Conservation (phyloP, 768 basidiomycete species). For the Phaffia tasmanica region DNA sequence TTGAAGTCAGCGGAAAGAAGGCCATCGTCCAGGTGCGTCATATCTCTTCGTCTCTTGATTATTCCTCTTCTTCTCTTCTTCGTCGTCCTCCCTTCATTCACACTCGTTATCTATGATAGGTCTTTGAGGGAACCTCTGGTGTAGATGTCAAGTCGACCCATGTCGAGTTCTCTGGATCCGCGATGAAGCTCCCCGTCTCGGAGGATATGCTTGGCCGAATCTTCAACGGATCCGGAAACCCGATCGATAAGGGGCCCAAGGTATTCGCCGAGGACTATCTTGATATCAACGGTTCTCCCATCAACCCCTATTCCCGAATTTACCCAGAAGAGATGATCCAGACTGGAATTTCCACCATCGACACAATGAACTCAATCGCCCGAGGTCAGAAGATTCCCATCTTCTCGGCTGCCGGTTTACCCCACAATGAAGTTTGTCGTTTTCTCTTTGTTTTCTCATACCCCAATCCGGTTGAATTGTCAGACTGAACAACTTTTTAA, state of each 20-base stretch:
- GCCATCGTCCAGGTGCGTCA: slow-evolving; percentile 70
- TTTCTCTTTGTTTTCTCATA: no score
- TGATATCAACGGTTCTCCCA: slow-evolving; percentile 99
- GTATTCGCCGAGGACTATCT: slow-evolving; percentile 99
- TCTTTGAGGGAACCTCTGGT: slow-evolving; percentile 95
- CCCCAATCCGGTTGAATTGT: slow-evolving; percentile 16
- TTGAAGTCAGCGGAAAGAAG: slow-evolving; percentile 97
- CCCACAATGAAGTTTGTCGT: slow-evolving; percentile 80
- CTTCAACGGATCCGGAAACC: slow-evolving; percentile 96
- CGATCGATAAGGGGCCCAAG: slow-evolving; percentile 96
- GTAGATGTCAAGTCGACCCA: slow-evolving; percentile 96
- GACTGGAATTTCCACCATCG: slow-evolving; percentile 90
- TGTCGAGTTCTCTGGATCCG: slow-evolving; percentile 94
- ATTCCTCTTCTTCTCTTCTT: background rate
- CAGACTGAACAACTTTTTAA: background rate
- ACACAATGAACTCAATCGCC: slow-evolving; percentile 70
- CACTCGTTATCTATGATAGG: slow-evolving; percentile 34
- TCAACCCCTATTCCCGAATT: slow-evolving; percentile 65
- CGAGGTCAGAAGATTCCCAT: slow-evolving; percentile 99
- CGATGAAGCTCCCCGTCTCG: slow-evolving; percentile 97
- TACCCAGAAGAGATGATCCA: slow-evolving; percentile 99
- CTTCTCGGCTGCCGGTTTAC: slow-evolving; percentile 96
- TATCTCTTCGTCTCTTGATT: background rate
- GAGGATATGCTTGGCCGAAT: slow-evolving; percentile 99
- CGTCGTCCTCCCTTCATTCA: background rate